phyloP scores from a whole-genome alignment of 2,329 filamentous ascomycete genomes.

The Neopestalotiopsis sp. region DNA sequence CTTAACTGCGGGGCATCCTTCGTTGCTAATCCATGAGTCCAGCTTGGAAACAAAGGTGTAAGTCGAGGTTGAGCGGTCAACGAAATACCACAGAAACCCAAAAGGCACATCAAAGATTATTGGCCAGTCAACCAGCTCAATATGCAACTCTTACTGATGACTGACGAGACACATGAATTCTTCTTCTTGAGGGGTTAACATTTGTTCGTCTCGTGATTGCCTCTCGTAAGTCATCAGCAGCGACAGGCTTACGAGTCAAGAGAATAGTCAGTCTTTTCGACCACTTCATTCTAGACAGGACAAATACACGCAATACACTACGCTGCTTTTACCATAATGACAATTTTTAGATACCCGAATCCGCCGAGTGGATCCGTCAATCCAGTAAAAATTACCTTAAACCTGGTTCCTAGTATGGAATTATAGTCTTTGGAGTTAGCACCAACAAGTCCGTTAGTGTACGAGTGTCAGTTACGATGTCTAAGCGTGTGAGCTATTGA shows the following conservation, averaged over 20 bases:
- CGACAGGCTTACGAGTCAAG: background rate
- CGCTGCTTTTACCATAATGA: background rate
- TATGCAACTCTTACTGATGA: background rate
- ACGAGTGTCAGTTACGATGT: background rate
- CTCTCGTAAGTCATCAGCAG: background rate
- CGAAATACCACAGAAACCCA: background rate
- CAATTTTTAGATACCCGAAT: background rate
- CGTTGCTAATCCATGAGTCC: slow-evolving; percentile 7
- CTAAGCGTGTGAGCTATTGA: background rate
- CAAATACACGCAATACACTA: background rate
- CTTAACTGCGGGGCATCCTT: slow-evolving; percentile 7
- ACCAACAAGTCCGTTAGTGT: background rate
- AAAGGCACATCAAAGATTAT: no score
- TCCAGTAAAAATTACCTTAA: background rate
- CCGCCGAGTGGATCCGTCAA: background rate
- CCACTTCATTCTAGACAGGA: background rate
- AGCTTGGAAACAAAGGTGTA: background rate
- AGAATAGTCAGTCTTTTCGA: background rate
- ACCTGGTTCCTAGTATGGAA: background rate
- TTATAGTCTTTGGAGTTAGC: background rate
- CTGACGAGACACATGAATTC: background rate
- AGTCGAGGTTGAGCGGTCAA: slow-evolving; percentile 8
- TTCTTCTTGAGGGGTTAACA: background rate
- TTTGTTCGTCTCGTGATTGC: background rate
- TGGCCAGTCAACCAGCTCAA: background rate